These are phyloP conservation scores for Zygotorulaspora sp. DNA, from an alignment of 805 yeast species.

Conservation along the genomic window DNA sequence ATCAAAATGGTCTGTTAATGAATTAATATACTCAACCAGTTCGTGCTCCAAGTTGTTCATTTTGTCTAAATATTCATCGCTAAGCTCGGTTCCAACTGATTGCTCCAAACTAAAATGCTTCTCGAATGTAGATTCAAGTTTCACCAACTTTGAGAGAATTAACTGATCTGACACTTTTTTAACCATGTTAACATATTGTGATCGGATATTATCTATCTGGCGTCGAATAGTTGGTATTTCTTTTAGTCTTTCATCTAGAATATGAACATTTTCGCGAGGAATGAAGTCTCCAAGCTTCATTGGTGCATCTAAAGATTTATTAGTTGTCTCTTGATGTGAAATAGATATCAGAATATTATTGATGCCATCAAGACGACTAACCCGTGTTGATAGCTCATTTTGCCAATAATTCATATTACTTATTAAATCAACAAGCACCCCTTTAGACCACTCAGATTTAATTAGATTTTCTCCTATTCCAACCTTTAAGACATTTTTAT, in stretches of 20 bases:
- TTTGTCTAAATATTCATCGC: slow-evolving; percentile 36
- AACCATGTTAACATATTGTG: slow-evolving; percentile 29
- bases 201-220: slow-evolving; percentile 31
- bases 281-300: slow-evolving; percentile 45
- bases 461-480: slow-evolving; percentile 32
- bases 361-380: slow-evolving; percentile 36
- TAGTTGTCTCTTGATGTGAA: slow-evolving; percentile 14
- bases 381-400: slow-evolving; percentile 33
- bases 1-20: slow-evolving; percentile 79
- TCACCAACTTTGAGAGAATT: slow-evolving; percentile 23
- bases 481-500: slow-evolving; percentile 27
- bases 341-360: slow-evolving; percentile 33
- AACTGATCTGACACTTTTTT: slow-evolving; percentile 29
- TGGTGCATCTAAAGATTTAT: too few species aligned
- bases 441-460: slow-evolving; percentile 24
- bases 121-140: slow-evolving; percentile 17
- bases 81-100: slow-evolving; percentile 19
- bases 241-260: slow-evolving; percentile 31
- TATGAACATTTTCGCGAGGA: slow-evolving; percentile 36
- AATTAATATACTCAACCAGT: slow-evolving; percentile 61
- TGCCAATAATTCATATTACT: slow-evolving; percentile 30
- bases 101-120: slow-evolving; percentile 25
- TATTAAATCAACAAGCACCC: slow-evolving; percentile 19
- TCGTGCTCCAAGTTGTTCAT: slow-evolving; percentile 55
- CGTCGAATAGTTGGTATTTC: slow-evolving; percentile 31